These are phyloP conservation scores for Xylaria sp. DNA, from an alignment of 2,329 filamentous ascomycete genomes.

Conservation along the genomic window DNA sequence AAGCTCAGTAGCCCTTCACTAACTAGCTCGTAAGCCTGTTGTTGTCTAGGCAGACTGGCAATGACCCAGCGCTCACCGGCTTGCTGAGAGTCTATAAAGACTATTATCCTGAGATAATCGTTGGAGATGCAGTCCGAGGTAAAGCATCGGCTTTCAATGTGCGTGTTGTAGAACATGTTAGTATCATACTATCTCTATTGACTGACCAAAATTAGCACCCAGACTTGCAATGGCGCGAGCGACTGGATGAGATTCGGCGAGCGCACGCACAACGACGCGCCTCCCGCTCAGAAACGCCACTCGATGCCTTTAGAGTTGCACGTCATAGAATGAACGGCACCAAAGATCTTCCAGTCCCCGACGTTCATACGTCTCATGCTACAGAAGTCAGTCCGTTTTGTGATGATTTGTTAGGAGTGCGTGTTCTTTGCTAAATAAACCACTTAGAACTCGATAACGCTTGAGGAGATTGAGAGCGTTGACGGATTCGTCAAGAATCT, in stretches of 20 bases:
- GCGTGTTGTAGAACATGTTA: slow-evolving; percentile 27
- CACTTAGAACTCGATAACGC: slow-evolving; percentile 67
- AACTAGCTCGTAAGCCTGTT: slow-evolving; percentile 58
- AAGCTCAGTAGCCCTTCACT: not conserved
- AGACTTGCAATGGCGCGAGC: slow-evolving; percentile 78
- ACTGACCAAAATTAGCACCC: slow-evolving; percentile 66
- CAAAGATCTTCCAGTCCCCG: slow-evolving; percentile 67
- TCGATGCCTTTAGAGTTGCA: slow-evolving; percentile 72
- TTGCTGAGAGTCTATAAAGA: slow-evolving; percentile 87
- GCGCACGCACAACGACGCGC: slow-evolving; percentile 61
- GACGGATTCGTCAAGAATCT: slow-evolving; percentile 76
- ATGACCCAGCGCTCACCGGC: slow-evolving; percentile 79
- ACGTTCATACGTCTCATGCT: slow-evolving; percentile 78
- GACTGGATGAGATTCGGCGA: slow-evolving; percentile 74
- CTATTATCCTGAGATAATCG: slow-evolving; percentile 89
- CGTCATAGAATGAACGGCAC: slow-evolving; percentile 60
- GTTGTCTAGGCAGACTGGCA: slow-evolving; percentile 70
- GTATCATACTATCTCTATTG: slow-evolving; percentile 33
- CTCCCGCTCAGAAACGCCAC: slow-evolving; percentile 54
- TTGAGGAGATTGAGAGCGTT: slow-evolving; percentile 82
- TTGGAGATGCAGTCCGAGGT: slow-evolving; percentile 73
- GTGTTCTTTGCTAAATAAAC: slow-evolving; percentile 44
- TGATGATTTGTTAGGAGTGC: not conserved
- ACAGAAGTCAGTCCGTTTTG: slow-evolving; percentile 64
- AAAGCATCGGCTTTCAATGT: slow-evolving; percentile 72